Percentiles rank a stretch among this genome's conserved stretches.
Evolutionary conservation across 805 yeast genomes (phyloP).

Genomic region (Cyberlindnera misumaiensis): DNA sequence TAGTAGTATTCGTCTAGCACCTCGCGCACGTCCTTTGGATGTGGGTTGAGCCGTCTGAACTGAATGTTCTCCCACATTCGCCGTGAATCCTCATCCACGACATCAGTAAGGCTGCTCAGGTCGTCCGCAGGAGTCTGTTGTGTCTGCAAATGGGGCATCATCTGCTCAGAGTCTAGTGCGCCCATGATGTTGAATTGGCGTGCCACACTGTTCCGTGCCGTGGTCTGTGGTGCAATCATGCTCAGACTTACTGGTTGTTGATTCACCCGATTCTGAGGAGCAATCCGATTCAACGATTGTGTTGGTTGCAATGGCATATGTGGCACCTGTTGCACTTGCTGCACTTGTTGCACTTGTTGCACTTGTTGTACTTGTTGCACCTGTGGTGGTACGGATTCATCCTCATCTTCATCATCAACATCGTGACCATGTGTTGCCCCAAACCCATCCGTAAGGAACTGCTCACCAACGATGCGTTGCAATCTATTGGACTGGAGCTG

Average conservation of each 20-base stretch:
- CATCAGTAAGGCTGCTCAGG: slow-evolving; percentile 4
- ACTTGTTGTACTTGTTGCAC: slow-evolving; percentile 1
- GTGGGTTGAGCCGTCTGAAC: slow-evolving; percentile 19
- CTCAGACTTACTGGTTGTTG: slow-evolving; percentile 6
- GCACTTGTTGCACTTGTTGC: slow-evolving; percentile 1
- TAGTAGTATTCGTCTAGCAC: slow-evolving; percentile 23
- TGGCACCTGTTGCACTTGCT: slow-evolving; percentile 3
- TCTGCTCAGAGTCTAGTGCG: slow-evolving; percentile 10
- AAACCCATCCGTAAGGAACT: background rate
- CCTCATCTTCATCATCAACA: background rate
- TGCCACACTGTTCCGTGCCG: background rate
- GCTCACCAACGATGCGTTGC: slow-evolving; percentile 6
- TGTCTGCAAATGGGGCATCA: slow-evolving; percentile 3
- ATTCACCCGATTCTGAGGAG: slow-evolving; percentile 14
- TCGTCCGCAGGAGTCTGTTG: background rate
- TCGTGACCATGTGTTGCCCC: background rate
- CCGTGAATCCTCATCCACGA: slow-evolving; percentile 11
- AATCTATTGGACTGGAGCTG: slow-evolving; percentile 17
- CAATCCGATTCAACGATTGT: slow-evolving; percentile 5
- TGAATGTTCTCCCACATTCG: slow-evolving; percentile 15
- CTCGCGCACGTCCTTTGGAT: slow-evolving; percentile 22
- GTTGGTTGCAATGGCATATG: slow-evolving; percentile 1
- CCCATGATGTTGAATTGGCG: slow-evolving; percentile 4
- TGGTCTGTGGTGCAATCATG: slow-evolving; percentile 4
- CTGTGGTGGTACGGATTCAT: background rate